Evolutionary conservation across 2,329 filamentous ascomycete genomes (phyloP).

Genomic region (Beauveria brongniartii): DNA sequence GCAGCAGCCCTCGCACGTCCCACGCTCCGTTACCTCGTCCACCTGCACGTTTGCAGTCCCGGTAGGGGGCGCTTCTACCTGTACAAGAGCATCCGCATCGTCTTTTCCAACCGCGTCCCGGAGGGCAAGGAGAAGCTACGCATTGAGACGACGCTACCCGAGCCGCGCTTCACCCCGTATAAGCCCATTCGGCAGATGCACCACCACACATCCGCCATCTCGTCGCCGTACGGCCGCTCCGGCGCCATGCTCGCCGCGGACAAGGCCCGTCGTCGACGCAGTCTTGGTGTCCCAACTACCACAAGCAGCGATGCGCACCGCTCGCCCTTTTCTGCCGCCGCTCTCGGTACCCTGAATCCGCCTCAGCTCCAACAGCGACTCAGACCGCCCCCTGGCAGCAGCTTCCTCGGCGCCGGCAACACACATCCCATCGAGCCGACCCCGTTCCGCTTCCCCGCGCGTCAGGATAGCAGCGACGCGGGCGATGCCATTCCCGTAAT

Average conservation of each 20-base stretch:
- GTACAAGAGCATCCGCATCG: constrained; percentile 85
- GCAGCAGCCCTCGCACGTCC: constrained; percentile 43
- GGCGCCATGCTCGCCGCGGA: constrained; percentile 46
- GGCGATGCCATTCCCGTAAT: constrained; percentile 13
- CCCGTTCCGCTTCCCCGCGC: constrained; percentile 36
- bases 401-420: constrained; percentile 18
- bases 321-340: constrained; percentile 22
- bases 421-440: constrained; percentile 40
- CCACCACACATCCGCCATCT: constrained; percentile 19
- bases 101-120: constrained; percentile 93
- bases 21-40: constrained; percentile 80
- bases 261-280: constrained; percentile 50
- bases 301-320: constrained; percentile 22
- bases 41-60: constrained; percentile 87
- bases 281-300: constrained; percentile 40
- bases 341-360: constrained; percentile 14
- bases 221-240: constrained; percentile 25
- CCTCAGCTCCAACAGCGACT: too few species aligned
- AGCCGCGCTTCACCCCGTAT: constrained; percentile 79
- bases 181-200: constrained; percentile 56
- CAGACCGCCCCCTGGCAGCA: too few species aligned
- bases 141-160: constrained; percentile 83
- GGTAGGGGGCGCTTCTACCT: constrained; percentile 78
- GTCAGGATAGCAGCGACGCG: constrained; percentile 24
- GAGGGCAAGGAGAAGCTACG: constrained; percentile 88